A percentile compares a stretch with the other conserved stretches of the same genome.
Evolutionary conservation across 495 filamentous ascomycete genomes (phyloP).

Genomic region (Podospora pseudocomata): DNA sequence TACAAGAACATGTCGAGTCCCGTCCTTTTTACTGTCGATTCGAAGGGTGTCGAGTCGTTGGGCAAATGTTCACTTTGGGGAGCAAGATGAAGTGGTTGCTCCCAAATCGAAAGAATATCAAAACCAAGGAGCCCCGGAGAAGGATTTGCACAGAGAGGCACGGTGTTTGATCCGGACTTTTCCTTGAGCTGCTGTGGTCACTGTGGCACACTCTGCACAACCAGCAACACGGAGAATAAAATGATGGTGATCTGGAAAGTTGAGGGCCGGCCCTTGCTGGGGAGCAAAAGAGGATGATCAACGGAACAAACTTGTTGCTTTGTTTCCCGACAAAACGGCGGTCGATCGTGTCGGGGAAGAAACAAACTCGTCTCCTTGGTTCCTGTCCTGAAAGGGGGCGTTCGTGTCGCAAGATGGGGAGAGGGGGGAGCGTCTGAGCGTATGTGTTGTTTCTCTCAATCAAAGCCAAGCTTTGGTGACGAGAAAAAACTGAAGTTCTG

Average conservation of each 20-base stretch:
- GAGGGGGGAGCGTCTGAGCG: constrained; percentile 16
- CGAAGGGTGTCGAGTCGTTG: too few species aligned
- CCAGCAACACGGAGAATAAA: constrained; percentile 1
- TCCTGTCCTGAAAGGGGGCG: constrained; percentile 19
- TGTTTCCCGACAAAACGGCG: constrained; percentile 26
- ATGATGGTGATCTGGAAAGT: constrained; percentile 20
- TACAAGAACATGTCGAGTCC: constrained; percentile 29
- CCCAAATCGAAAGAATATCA: background rate
- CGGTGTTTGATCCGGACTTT: constrained; percentile 3
- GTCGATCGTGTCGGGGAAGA: constrained; percentile 27
- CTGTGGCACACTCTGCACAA: background rate
- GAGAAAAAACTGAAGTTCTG: background rate
- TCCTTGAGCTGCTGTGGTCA: background rate
- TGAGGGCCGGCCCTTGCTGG: constrained; percentile 34
- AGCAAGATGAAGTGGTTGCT: background rate
- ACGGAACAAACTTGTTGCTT: constrained; percentile 26
- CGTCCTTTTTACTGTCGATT: background rate
- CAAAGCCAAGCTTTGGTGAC: background rate
- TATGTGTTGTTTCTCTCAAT: background rate
- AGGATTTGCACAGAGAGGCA: constrained; percentile 3
- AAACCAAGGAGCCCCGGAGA: background rate
- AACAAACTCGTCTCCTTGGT: constrained; percentile 24
- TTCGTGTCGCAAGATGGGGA: constrained; percentile 33
- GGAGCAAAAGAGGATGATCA: constrained; percentile 25
- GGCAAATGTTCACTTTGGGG: background rate